Evolutionary conservation across 2,329 filamentous ascomycete species (phyloP).

Genomic region (Talaromyces piceae): DNA sequence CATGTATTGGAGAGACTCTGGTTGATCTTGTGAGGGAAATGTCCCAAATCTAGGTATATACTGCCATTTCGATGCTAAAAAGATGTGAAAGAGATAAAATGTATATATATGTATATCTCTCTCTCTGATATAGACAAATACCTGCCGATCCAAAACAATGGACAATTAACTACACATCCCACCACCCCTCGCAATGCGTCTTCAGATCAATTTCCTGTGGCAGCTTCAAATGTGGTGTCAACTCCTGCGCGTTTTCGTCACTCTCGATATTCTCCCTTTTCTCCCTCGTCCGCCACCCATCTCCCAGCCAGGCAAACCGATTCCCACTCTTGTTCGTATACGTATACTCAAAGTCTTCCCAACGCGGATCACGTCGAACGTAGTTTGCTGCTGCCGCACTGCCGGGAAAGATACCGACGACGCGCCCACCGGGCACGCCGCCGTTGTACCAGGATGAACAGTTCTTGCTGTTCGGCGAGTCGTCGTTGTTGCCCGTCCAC

Average conservation of each 20-base stretch:
- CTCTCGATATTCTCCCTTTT: constrained; percentile 28
- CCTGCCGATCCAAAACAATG: no score
- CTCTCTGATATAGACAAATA: no score
- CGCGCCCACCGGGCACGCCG: constrained; percentile 52
- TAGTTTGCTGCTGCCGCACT: constrained; percentile 57
- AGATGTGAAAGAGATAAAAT: no score
- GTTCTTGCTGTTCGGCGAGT: constrained; percentile 44
- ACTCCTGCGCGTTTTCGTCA: constrained; percentile 41
- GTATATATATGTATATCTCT: no score
- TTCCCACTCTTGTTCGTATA: constrained; percentile 39
- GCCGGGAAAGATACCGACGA: constrained; percentile 64
- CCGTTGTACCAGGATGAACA: constrained; percentile 70
- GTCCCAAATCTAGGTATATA: no score
- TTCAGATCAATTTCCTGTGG: constrained; percentile 53
- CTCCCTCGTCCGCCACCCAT: constrained; percentile 58
- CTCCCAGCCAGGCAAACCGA: constrained; percentile 53
- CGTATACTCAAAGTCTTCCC: constrained; percentile 54
- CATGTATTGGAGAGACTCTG: no score
- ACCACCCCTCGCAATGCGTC: constrained; percentile 63
- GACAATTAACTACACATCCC: constrained; percentile 34
- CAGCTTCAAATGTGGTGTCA: constrained; percentile 56
- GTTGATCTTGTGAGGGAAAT: no score
- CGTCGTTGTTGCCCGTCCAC: constrained; percentile 26
- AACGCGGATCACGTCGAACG: constrained; percentile 49
- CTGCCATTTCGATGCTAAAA: no score